These are phyloP conservation scores for Penicillium riverlandense DNA, from an alignment of 495 filamentous ascomycete genomes.

Conservation along the genomic window DNA sequence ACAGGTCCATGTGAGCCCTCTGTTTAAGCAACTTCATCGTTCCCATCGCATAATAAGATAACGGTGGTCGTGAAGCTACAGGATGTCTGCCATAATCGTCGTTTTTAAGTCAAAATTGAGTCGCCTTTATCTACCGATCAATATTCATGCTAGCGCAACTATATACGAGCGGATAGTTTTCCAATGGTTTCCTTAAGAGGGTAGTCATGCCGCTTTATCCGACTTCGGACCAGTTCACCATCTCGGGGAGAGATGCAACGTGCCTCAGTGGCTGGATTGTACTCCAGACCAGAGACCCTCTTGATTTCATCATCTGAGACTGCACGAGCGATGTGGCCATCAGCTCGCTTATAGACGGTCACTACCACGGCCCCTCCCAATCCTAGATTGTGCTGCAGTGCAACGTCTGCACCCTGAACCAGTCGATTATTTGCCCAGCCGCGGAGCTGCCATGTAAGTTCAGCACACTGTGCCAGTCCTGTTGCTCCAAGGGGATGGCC, in stretches of 20 bases:
- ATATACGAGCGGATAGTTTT: slow-evolving; percentile 15
- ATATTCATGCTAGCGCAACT: neutral
- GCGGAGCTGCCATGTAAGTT: slow-evolving; percentile 91
- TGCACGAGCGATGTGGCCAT: slow-evolving; percentile 54
- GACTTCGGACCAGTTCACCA: slow-evolving; percentile 19
- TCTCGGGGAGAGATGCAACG: slow-evolving; percentile 61
- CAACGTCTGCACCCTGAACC: slow-evolving; percentile 57
- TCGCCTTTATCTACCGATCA: too few relatives aligned
- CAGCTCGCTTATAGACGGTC: slow-evolving; percentile 83
- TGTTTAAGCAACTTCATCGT: too few relatives aligned
- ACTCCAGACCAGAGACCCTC: slow-evolving; percentile 62
- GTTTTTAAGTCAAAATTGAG: too few relatives aligned
- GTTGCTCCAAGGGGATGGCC: slow-evolving; percentile 92
- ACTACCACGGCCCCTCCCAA: slow-evolving; percentile 88
- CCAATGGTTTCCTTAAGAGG: slow-evolving; percentile 10
- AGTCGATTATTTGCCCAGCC: slow-evolving; percentile 93
- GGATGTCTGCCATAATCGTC: too few relatives aligned
- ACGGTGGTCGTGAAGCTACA: too few relatives aligned
- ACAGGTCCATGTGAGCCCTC: too few relatives aligned
- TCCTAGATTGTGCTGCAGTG: slow-evolving; percentile 91
- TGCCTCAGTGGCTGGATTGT: slow-evolving; percentile 89
- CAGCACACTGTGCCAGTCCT: slow-evolving; percentile 89
- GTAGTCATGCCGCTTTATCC: slow-evolving; percentile 15
- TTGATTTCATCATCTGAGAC: slow-evolving; percentile 53
- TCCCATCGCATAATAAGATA: too few relatives aligned